Evolutionary conservation across 176 grass and related monocot genomes (phyloP).

Genomic region (Alopecurus myosuroides): DNA sequence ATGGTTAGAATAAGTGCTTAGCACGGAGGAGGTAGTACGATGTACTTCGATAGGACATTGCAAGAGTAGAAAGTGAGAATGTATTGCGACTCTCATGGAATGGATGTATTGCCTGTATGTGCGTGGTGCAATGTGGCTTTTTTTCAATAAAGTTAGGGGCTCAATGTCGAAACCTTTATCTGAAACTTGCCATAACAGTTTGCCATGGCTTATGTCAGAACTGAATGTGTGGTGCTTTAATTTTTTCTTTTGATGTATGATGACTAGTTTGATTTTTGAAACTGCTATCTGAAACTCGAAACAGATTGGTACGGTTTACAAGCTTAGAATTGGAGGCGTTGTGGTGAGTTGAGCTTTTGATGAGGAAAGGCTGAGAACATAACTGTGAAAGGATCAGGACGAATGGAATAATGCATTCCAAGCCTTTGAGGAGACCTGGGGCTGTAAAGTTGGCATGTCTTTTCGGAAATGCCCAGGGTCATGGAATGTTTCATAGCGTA

Average conservation of each 20-base stretch:
- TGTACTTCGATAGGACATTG: slow-evolving; percentile 10
- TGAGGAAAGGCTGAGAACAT: background rate
- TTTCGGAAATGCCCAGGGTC: slow-evolving; percentile 24
- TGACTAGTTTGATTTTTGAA: background rate
- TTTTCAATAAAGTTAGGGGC: background rate
- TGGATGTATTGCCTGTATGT: background rate
- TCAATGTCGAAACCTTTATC: background rate
- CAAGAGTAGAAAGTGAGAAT: slow-evolving; percentile 16
- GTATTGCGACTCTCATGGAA: background rate
- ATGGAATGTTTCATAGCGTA: background rate
- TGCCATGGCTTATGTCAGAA: background rate
- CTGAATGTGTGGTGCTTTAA: background rate
- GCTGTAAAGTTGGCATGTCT: slow-evolving; percentile 14
- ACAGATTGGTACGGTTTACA: no score
- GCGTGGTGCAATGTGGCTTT: background rate
- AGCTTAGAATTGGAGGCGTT: background rate
- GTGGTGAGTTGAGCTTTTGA: background rate
- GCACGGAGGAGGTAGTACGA: background rate
- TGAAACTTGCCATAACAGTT: background rate
- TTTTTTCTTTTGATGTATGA: no score
- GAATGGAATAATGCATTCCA: background rate
- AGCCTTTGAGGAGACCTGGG: background rate
- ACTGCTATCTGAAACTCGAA: no score
- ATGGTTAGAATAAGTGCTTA: slow-evolving; percentile 33
- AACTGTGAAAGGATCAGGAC: background rate